phyloP scores from a whole-genome alignment of 371 early-diverging fungal species.

The Modicella reniformis region DNA sequence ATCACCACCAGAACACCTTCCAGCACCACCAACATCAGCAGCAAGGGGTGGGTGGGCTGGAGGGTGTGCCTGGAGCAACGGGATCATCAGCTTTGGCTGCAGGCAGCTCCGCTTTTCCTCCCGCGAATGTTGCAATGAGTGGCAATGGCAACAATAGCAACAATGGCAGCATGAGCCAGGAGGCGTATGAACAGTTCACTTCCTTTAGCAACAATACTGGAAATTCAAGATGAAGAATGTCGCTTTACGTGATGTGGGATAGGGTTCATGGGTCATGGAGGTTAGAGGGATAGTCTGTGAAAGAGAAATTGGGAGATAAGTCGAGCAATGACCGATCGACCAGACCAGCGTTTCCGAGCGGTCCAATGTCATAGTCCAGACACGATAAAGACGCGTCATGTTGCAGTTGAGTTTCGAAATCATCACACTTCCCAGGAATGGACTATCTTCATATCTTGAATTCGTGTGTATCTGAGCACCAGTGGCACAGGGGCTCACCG shows the following conservation, averaged over 20 bases:
- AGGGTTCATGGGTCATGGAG: not conserved
- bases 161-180: conserved; percentile 31
- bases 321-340: no score
- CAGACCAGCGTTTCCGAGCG: no score
- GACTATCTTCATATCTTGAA: no score
- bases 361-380: no score
- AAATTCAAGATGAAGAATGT: conserved; percentile 15
- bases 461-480: no score
- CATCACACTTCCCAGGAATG: no score
- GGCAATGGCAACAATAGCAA: conserved; percentile 28
- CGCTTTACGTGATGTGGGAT: not conserved
- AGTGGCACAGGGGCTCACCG: no score
- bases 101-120: conserved; percentile 46
- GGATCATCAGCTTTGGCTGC: conserved; percentile 51
- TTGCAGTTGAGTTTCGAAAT: no score
- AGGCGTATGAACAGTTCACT: conserved; percentile 38
- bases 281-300: not conserved
- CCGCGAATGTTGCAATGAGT: conserved; percentile 34
- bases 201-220: conserved; percentile 24
- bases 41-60: conserved; percentile 26
- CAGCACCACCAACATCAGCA: conserved; percentile 39
- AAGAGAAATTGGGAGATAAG: not conserved
- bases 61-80: conserved; percentile 40
- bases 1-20: conserved; percentile 38
- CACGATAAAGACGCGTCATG: no score